phyloP scores from a whole-genome alignment of 352 stramenopile genomes.

The Pythium pyrilobum region DNA sequence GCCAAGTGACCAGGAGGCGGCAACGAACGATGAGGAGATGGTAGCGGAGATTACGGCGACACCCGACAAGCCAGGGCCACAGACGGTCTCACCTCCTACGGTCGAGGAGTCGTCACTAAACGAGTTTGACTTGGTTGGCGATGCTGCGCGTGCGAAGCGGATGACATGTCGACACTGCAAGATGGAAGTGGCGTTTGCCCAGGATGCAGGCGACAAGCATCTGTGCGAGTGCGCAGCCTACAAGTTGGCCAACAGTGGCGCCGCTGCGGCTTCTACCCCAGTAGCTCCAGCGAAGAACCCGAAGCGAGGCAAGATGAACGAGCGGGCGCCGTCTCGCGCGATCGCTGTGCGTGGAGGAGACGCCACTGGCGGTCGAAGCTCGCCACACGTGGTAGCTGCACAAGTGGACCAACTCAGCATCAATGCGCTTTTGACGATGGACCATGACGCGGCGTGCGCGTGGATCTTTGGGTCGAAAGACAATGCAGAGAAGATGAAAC shows the following conservation, averaged over 20 bases:
- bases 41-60: too few relatives aligned
- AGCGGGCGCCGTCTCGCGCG: background rate
- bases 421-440: background rate
- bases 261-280: background rate
- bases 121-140: conserved; percentile 8
- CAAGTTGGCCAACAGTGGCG: background rate
- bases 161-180: conserved; percentile 15
- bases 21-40: background rate
- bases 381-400: too few relatives aligned
- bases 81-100: too few relatives aligned
- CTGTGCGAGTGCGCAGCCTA: conserved; percentile 7
- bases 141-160: background rate
- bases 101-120: background rate
- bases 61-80: too few relatives aligned
- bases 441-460: background rate
- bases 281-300: background rate
- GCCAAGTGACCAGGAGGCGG: background rate
- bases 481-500: conserved; percentile 3
- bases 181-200: background rate
- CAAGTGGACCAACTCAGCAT: too few relatives aligned
- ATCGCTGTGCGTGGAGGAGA: too few relatives aligned
- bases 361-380: too few relatives aligned
- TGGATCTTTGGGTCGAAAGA: conserved; percentile 15
- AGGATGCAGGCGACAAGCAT: background rate
- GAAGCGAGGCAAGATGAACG: background rate